Base-by-base conservation (phyloP, 495 filamentous ascomycete genomes). In the Penicillium desertorum region DNA sequence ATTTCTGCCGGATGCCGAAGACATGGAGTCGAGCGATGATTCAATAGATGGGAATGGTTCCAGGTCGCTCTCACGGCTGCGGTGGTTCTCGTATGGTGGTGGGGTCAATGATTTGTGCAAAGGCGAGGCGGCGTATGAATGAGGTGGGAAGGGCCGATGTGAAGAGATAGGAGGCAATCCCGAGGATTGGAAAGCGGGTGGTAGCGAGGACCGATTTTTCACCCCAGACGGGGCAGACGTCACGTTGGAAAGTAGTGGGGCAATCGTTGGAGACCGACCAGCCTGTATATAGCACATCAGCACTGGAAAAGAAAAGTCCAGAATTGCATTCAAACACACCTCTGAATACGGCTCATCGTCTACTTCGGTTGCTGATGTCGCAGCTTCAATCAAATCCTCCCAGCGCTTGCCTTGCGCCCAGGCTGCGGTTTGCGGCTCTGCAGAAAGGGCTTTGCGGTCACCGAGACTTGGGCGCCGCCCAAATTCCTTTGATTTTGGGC, bases 311-410 rank as follows among this genome's bases (percentile, higher is more conserved):
- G 45, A 30, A 22, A 30, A 4, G 27, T 27, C 41, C 25, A 37
- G 9, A 22, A n/a, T 20, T 10, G 34, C 6, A 46, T 14, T 5
- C n/a, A 51, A 54, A 61, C 67, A 62, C 56, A 77, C 75, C 64
- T 77, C 75, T 9, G 90, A 83, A 60, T 93, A 89, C 62, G 86
- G 83, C 63, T 93, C 90, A 62, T 94, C 91, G 72, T 94, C 92
- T 43, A 69, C 81, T 79, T 96, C 91, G 7, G 90, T 96, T 10
- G 90, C 91, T 36, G 90, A 95, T 16, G 91, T 88, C 22, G 90
- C 90, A 10, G 92, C 92, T 71, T 96, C 92, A 55, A 96, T 92
- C 58, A 96, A 73, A 71, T 96, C 92, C 71, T 96, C 90, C 92
- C 92, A 96, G 65, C 92, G 81, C 76, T 92, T 93, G 41, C 90